Base-by-base conservation (phyloP, 306 rosid genomes). In the Sicyos baderoa region DNA sequence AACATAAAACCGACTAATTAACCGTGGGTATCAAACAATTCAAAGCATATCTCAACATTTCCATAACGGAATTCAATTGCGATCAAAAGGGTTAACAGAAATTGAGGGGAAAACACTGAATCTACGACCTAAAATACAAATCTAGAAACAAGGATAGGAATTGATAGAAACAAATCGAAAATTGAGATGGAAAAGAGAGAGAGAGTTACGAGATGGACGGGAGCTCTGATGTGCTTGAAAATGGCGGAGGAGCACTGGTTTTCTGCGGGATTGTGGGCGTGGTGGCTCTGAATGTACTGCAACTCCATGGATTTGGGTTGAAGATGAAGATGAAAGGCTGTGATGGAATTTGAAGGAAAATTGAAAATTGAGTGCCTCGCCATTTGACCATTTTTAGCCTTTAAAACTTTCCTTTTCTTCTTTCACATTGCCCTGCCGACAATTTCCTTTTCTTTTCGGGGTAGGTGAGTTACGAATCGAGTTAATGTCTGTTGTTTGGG, bases 211-310 rank as follows among this genome's bases (percentile, higher is more conserved):
- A 94, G 95, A 5, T 85, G 92, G 76, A 85, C 86, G 23, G 97
- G 99, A 15, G 99, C 97, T 61, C 74, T 89, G 78, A 94, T 82
- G 80, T 88, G 96, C 80, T 82, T 90, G 42, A 90, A 91, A 42
- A 94, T 77, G 9, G 95, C 88, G n/a, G 99, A 86, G 40, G 97
- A 80, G 80, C 99, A 90, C 89, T 94, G 99, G 23, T 79, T 84
- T 18, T 84, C 89, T 68, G 80, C 82, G 27, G 85, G 83, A 11
- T 86, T 87, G 61, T 94, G 99, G 70, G 18, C 82, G 86, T 94
- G 99, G 77, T 94, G 95, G 76, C 87, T 88, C 49, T 84, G 81
- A 78, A 94, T 86, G 87, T 82, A 84, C 80, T 90, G 92, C n/a
- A 83, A 60, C 76, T 88, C 97, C 83, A 84, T 71, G 71, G 81